These are phyloP conservation scores for Colletotrichum sp. DNA, from an alignment of 2,329 filamentous ascomycete genomes.

Conservation along the genomic window DNA sequence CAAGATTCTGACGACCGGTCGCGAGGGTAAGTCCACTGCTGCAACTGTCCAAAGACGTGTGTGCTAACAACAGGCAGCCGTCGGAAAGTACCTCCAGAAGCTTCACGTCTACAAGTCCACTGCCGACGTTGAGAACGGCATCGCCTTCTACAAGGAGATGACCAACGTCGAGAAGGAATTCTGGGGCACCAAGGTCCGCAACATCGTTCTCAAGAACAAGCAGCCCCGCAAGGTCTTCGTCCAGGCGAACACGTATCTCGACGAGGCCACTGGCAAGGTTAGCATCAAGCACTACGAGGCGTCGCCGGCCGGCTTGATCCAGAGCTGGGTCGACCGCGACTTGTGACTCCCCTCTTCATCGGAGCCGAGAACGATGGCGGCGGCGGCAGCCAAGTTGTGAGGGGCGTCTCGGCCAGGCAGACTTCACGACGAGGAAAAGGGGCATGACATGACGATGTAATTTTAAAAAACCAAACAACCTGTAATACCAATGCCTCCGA, in stretches of 20 bases:
- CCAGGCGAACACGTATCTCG: constrained; percentile 85
- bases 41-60: not conserved
- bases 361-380: not conserved
- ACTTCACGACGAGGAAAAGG: not conserved
- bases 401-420: not conserved
- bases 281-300: constrained; percentile 86
- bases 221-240: constrained; percentile 92
- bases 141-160: constrained; percentile 81
- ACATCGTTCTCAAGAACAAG: constrained; percentile 77
- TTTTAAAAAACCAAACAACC: not conserved
- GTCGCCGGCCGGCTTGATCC: constrained; percentile 78
- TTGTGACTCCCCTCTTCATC: constrained; percentile 14
- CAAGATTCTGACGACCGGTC: constrained; percentile 85
- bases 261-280: constrained; percentile 72
- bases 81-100: constrained; percentile 88
- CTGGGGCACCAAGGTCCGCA: constrained; percentile 81
- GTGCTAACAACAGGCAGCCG: constrained; percentile 55
- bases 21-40: constrained; percentile 56
- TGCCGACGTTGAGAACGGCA: constrained; percentile 80
- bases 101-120: constrained; percentile 92
- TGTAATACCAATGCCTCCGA: not conserved
- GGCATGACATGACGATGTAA: not conserved
- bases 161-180: constrained; percentile 82
- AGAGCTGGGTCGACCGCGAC: constrained; percentile 76
- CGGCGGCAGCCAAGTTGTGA: not conserved